Base-by-base conservation (phyloP, 2,329 filamentous ascomycete species). In the Talaromyces amestolkiae region DNA sequence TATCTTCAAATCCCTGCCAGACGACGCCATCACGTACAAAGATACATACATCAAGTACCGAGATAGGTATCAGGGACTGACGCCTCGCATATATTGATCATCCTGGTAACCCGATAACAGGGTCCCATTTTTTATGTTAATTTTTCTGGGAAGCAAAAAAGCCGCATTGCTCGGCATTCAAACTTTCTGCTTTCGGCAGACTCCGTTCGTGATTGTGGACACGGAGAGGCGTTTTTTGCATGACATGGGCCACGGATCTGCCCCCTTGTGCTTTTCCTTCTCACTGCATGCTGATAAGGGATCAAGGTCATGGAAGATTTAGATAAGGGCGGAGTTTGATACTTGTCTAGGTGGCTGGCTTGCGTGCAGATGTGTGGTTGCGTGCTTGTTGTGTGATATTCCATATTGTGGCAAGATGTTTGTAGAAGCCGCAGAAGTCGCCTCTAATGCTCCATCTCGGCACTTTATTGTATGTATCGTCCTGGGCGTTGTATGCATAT, bases 1-100 rank as follows among this genome's bases (percentile, higher is more conserved):
- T 56, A 56, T 56, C 31, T 35, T 56, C 51, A 35, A 35, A 56
- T 56, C 51, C 51, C 51, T 56, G 51, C 31, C n/a, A 22, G 51
- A 7, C n/a, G 22, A 8, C 31, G 15, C 51, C n/a, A 54, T 56
- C n/a, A 56, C 31, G 37, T 15, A 56, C 31, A 15, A 54, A 3
- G 27, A 5, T 22, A 17, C 19, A 35, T 56, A 10, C 49, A 33
- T 17, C 11, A 19, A 22, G n/a, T 56, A 22, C 53, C 33, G 7
- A 22, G 19, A 56, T 22, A 15, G n/a, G 10, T 13, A 56, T 24
- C 31, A 22, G n/a, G n/a, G 19, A 37, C n/a, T 39, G n/a, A 17
- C 31, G 15, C 19, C 11, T 11, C 19, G 19, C 33, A 56, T 37
- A 15, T 4, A 15, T 56, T 39, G 33, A 56, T 56, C 19, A 17